phyloP scores from a whole-genome alignment of 2,329 filamentous ascomycete species.

The Colletotrichum plurivorum region DNA sequence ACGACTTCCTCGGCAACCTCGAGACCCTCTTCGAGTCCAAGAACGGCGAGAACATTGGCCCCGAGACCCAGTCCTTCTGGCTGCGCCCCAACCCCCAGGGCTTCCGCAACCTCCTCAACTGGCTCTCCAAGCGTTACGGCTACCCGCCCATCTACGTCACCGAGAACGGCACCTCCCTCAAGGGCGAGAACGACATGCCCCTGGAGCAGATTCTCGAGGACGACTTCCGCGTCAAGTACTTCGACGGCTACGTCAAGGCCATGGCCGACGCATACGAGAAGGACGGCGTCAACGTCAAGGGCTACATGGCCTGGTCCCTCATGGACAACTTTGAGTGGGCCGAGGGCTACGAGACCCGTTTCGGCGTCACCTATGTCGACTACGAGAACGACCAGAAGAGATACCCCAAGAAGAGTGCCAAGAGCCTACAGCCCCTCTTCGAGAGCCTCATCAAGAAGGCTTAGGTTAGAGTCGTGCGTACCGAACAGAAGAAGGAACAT shows the following conservation, averaged over 20 bases:
- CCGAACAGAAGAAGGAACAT: not conserved
- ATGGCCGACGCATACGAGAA: constrained; percentile 79
- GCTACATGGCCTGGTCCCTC: constrained; percentile 89
- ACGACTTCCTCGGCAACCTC: constrained; percentile 83
- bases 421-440: constrained; percentile 79
- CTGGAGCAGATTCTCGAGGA: constrained; percentile 82
- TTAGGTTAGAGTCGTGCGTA: constrained; percentile 46
- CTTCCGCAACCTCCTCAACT: constrained; percentile 83
- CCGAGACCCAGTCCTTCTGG: constrained; percentile 88
- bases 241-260: constrained; percentile 81
- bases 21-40: constrained; percentile 81
- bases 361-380: constrained; percentile 88
- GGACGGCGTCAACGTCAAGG: constrained; percentile 84
- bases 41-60: constrained; percentile 80
- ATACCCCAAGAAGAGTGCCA: constrained; percentile 87
- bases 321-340: constrained; percentile 95
- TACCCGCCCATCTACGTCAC: constrained; percentile 87
- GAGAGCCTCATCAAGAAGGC: constrained; percentile 77
- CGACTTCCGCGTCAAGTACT: constrained; percentile 86
- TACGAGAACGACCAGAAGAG: constrained; percentile 85
- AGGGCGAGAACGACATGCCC: constrained; percentile 84
- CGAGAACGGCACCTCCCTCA: constrained; percentile 88
- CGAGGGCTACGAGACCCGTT: constrained; percentile 90
- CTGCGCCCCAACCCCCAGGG: constrained; percentile 81
- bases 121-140: constrained; percentile 83